These are phyloP conservation scores for Lentinula sp. DNA, from an alignment of 768 basidiomycete species.

Conservation along the genomic window DNA sequence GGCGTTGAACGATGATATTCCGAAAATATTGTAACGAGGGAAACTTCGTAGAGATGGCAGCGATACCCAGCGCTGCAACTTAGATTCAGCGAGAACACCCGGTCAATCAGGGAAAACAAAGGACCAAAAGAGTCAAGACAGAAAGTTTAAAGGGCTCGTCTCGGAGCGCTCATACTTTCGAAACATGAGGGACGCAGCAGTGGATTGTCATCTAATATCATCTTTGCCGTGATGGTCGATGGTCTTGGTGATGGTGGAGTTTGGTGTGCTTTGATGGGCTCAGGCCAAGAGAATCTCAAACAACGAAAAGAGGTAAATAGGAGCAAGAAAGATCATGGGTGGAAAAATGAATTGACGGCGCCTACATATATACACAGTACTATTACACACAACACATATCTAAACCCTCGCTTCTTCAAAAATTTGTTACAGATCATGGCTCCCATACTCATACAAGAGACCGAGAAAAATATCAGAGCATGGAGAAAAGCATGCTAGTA, in stretches of 20 bases:
- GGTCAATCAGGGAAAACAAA: background rate
- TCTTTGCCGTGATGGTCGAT: background rate
- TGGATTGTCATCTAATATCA: background rate
- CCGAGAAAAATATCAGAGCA: background rate
- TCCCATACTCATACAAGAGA: background rate
- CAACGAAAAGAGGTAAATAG: background rate
- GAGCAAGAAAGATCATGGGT: too few relatives aligned
- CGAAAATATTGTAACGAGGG: too few relatives aligned
- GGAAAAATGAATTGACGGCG: too few relatives aligned
- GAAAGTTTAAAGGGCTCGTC: background rate
- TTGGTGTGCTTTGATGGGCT: background rate
- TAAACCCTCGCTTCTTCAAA: too few relatives aligned
- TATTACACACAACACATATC: too few relatives aligned
- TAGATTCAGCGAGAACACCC: background rate
- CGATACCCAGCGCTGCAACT: background rate
- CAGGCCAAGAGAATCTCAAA: background rate
- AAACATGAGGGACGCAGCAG: background rate
- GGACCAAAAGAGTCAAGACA: background rate
- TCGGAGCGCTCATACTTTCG: background rate
- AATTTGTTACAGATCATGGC: background rate
- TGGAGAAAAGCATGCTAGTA: too few relatives aligned
- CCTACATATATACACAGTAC: too few relatives aligned
- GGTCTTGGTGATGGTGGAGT: background rate
- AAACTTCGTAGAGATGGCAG: too few relatives aligned
- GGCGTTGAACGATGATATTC: too few relatives aligned